Percentiles rank a stretch among this genome's conserved stretches.
phyloP scores from a whole-genome alignment of 2,329 filamentous ascomycete genomes.

The Epichloe gansuensis region DNA sequence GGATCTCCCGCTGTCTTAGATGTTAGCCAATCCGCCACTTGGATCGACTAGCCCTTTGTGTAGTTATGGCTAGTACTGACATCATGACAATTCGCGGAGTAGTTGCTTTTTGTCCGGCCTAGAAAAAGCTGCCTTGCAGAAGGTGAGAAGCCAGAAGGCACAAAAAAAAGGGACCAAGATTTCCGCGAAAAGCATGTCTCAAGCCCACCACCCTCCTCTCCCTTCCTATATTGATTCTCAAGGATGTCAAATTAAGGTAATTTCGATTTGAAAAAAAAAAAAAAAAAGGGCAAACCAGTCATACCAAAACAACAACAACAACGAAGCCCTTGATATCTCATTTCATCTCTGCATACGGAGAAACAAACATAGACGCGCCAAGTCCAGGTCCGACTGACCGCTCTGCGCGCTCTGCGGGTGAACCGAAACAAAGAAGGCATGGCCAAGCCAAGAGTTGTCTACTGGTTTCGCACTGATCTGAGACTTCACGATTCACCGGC shows the following conservation, averaged over 20 bases:
- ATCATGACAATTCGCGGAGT: slow-evolving; percentile 5
- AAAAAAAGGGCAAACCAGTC: background rate
- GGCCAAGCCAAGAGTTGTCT: slow-evolving; percentile 41
- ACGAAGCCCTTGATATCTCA: background rate
- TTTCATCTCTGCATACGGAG: background rate
- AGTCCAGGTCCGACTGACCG: background rate
- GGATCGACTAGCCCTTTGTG: background rate
- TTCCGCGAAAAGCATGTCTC: background rate
- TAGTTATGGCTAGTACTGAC: background rate
- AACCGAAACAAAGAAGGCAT: slow-evolving; percentile 11
- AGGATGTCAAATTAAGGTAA: background rate
- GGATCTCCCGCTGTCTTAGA: background rate
- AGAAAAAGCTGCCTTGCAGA: background rate
- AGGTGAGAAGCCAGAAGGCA: background rate
- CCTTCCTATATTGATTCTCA: too few relatives aligned
- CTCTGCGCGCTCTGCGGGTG: background rate
- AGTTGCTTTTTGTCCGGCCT: background rate
- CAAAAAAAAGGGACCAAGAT: background rate
- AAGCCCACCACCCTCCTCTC: background rate
- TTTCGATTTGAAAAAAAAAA: background rate
- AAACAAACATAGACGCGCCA: background rate
- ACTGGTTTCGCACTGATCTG: slow-evolving; percentile 71
- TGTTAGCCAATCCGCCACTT: background rate
- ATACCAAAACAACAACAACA: too few relatives aligned
- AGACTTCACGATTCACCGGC: slow-evolving; percentile 68